Conservation (phyloP, 306 rosid genomes). For the Acacia acuminata region DNA sequence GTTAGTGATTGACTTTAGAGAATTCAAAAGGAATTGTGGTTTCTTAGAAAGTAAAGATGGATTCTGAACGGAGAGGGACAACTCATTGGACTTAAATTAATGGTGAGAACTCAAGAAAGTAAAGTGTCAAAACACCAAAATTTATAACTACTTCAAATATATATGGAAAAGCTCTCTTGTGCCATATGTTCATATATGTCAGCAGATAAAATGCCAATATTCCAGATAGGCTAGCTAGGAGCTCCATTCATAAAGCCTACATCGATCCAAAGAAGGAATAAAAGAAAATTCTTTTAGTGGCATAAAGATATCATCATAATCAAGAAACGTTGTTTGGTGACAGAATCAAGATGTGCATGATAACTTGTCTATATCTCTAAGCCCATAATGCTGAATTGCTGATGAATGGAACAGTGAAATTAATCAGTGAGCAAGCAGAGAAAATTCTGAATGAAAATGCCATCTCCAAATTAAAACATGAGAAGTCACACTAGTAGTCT, state of each 20-base stretch:
- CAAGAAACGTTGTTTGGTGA: not conserved
- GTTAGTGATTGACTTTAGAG: slow-evolving; percentile 5
- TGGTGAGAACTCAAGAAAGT: not conserved
- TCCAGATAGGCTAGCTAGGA: not conserved
- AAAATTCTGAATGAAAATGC: slow-evolving; percentile 37
- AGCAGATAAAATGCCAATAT: not conserved
- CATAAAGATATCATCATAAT: not conserved
- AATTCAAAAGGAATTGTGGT: not conserved
- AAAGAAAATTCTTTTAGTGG: slow-evolving; percentile 1
- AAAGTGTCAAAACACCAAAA: not conserved
- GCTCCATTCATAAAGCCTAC: not conserved
- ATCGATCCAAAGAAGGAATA: not conserved
- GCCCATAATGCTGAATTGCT: not conserved
- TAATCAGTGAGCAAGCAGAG: not conserved
- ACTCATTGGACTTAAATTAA: slow-evolving; percentile 1
- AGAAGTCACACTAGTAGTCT: slow-evolving; percentile 2
- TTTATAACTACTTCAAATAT: not conserved
- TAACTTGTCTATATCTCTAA: not conserved
- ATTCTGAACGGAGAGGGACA: slow-evolving; percentile 11
- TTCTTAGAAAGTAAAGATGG: not conserved
- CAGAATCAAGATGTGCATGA: not conserved
- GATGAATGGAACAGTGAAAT: not conserved
- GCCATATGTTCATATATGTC: not conserved
- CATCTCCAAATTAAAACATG: slow-evolving; percentile 25
- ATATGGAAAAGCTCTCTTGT: not conserved